These are phyloP conservation scores for Hypomontagnella monticulosa DNA, from an alignment of 495 filamentous ascomycete species.

Conservation along the genomic window DNA sequence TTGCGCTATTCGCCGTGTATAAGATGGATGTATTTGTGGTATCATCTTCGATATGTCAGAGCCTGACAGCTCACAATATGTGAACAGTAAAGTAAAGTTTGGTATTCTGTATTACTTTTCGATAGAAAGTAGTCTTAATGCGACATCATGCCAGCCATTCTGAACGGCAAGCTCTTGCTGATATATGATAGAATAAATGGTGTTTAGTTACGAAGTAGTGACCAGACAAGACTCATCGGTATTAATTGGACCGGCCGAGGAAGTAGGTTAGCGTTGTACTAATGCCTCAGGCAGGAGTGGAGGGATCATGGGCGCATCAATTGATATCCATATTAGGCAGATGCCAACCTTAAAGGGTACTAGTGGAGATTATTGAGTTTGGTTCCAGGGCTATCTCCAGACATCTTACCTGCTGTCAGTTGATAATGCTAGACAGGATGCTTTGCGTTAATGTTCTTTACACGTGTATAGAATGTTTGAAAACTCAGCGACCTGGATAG, in stretches of 20 bases:
- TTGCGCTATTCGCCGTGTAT: constrained; percentile 44
- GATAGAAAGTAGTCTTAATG: constrained; percentile 14
- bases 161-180: constrained; percentile 8
- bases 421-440: too few species aligned
- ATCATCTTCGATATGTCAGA: constrained; percentile 64
- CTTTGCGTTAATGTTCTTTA: too few species aligned
- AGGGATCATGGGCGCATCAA: too few species aligned
- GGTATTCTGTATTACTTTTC: constrained; percentile 1
- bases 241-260: constrained; percentile 11
- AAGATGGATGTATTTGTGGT: constrained; percentile 59
- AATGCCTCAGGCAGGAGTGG: constrained; percentile 11
- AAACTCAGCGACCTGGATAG: too few species aligned
- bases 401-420: too few species aligned
- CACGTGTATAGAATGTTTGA: too few species aligned
- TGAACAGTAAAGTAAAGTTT: neutral
- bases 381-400: too few species aligned
- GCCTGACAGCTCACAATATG: constrained; percentile 32
- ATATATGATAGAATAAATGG: constrained; percentile 2
- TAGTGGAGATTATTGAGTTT: too few species aligned
- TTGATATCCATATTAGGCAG: too few species aligned
- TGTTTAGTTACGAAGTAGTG: constrained; percentile 25
- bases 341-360: too few species aligned
- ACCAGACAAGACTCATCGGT: constrained; percentile 19
- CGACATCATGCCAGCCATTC: constrained; percentile 31
- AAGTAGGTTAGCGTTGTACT: neutral